Conservation (phyloP, 2,329 filamentous ascomycete genomes). For the Paradendryphiella salina region DNA sequence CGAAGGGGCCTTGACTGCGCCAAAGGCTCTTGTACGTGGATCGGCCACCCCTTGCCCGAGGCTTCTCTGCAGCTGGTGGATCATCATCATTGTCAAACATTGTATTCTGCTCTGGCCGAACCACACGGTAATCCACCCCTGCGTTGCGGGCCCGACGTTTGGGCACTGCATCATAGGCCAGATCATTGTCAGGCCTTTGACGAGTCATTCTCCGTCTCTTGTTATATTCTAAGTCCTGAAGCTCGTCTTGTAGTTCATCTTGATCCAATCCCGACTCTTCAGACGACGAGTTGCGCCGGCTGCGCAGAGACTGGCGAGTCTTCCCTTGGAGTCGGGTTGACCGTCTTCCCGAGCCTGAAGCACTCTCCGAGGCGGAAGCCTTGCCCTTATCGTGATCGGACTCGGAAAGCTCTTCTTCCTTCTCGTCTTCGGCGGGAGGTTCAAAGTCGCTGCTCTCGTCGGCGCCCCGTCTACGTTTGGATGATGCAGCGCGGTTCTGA, state of each 20-base stretch:
- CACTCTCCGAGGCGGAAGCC: constrained; percentile 45
- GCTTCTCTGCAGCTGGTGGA: constrained; percentile 68
- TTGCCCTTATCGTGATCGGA: constrained; percentile 54
- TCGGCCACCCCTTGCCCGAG: constrained; percentile 63
- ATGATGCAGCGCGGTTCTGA: constrained; percentile 37
- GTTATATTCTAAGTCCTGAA: constrained; percentile 61
- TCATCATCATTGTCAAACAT: constrained; percentile 75
- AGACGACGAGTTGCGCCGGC: constrained; percentile 54
- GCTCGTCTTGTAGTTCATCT: constrained; percentile 45
- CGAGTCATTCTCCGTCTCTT: constrained; percentile 46
- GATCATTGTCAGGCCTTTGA: constrained; percentile 48
- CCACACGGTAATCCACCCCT: constrained; percentile 80
- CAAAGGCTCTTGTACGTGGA: constrained; percentile 73
- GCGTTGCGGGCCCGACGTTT: constrained; percentile 67
- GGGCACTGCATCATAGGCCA: constrained; percentile 58
- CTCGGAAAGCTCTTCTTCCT: constrained; percentile 58
- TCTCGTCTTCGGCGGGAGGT: constrained; percentile 60
- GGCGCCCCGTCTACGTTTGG: constrained; percentile 46
- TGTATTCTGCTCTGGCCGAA: constrained; percentile 70
- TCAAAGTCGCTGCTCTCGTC: constrained; percentile 68
- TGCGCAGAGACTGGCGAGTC: constrained; percentile 50
- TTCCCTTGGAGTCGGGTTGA: constrained; percentile 56
- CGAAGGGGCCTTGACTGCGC: constrained; percentile 90
- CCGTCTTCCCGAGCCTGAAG: constrained; percentile 52
- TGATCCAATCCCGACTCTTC: constrained; percentile 53